Conservation (phyloP, 148 eudicot species). For the Heliosperma pusillum region DNA sequence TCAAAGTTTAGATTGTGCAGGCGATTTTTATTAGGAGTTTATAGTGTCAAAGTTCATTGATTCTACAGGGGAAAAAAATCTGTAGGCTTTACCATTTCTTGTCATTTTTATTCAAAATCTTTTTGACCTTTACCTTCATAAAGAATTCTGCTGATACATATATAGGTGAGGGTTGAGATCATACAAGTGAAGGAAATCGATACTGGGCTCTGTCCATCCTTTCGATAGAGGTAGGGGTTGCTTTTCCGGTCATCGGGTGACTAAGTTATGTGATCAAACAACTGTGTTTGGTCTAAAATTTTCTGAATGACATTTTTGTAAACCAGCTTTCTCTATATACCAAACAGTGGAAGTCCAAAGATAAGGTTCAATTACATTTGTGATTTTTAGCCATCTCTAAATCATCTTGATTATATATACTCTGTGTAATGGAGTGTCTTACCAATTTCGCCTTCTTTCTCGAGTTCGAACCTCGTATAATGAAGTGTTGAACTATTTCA, state of each 20-base stretch:
- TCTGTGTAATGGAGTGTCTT: no score
- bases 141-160: conserved; percentile 1
- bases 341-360: conserved; percentile 11
- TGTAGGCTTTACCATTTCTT: conserved; percentile 14
- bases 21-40: conserved; percentile 34
- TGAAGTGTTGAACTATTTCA: no score
- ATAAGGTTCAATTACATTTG: neutral
- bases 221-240: conserved; percentile 17
- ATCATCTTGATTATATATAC: neutral
- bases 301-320: conserved; percentile 17
- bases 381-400: neutral
- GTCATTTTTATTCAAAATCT: conserved; percentile 1
- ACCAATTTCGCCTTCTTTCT: no score
- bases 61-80: conserved; percentile 25
- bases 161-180: conserved; percentile 16
- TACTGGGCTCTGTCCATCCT: conserved; percentile 11
- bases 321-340: neutral
- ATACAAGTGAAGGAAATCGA: conserved; percentile 4
- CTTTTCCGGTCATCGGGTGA: neutral
- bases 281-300: neutral
- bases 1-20: conserved; percentile 38
- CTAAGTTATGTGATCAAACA: neutral
- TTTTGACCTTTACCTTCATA: neutral
- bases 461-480: no score
- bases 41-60: conserved; percentile 24